Conservation (phyloP, 345 rosid genomes). For the Sisymbrium altissimum region DNA sequence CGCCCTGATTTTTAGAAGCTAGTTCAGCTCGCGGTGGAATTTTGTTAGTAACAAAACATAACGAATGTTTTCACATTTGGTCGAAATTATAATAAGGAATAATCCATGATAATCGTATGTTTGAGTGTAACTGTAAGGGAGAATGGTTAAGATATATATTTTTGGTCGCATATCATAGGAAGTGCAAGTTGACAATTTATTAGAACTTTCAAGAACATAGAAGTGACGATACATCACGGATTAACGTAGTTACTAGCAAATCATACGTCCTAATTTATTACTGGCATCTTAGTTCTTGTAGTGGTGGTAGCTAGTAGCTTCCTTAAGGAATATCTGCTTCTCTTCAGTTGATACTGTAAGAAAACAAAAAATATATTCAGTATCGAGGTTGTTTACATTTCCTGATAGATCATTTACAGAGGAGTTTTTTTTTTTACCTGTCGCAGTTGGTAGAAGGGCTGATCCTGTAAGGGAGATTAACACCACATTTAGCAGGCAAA, state of each 20-base stretch:
- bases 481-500: constrained; percentile 50
- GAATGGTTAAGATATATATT: background rate
- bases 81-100: background rate
- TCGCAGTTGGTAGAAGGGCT: constrained; percentile 53
- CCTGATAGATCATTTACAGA: background rate
- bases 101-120: background rate
- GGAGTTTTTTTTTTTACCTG: constrained; percentile 21
- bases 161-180: background rate
- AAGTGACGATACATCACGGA: constrained; percentile 19
- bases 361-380: background rate
- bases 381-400: background rate
- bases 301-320: constrained; percentile 8
- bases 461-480: constrained; percentile 46
- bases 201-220: background rate
- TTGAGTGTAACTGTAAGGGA: background rate
- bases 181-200: background rate
- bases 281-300: constrained; percentile 7
- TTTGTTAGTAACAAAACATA: background rate
- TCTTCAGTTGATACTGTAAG: constrained; percentile 21
- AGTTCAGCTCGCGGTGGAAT: background rate
- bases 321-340: background rate
- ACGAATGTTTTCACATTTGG: background rate
- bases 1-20: background rate
- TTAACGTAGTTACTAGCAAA: constrained; percentile 5
- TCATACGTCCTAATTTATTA: constrained; percentile 8